These are phyloP conservation scores for Globisporangium iwayamae DNA, from an alignment of 352 stramenopile genomes.

Conservation along the genomic window DNA sequence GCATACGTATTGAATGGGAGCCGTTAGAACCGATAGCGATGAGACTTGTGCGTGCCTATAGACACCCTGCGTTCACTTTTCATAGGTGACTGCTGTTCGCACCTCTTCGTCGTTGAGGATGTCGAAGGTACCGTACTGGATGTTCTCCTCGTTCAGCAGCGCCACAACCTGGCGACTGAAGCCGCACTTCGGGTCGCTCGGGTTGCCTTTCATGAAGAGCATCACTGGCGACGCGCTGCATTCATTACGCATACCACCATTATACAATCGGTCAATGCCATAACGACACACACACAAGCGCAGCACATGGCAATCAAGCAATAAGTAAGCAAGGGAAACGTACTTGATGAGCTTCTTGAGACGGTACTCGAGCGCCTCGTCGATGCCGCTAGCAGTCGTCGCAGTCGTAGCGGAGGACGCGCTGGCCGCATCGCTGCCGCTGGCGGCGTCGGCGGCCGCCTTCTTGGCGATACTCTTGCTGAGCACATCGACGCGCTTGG, in stretches of 20 bases:
- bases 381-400: conserved; percentile 30
- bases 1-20: neutral
- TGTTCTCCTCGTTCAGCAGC: conserved; percentile 90
- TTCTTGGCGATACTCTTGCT: conserved; percentile 82
- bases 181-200: conserved; percentile 92
- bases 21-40: too few species aligned
- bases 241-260: neutral
- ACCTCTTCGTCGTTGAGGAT: conserved; percentile 96
- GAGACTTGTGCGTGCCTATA: too few species aligned
- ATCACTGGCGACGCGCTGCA: conserved; percentile 87
- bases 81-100: neutral
- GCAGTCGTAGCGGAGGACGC: conserved; percentile 11
- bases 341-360: conserved; percentile 84
- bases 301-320: neutral
- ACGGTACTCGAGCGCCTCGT: conserved; percentile 68
- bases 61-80: too few species aligned
- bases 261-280: neutral
- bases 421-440: conserved; percentile 7
- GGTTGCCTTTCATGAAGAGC: conserved; percentile 99
- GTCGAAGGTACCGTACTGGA: conserved; percentile 96
- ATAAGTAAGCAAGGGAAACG: neutral
- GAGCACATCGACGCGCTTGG: conserved; percentile 79
- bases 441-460: conserved; percentile 25
- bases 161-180: conserved; percentile 94
- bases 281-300: neutral